These are phyloP conservation scores for Zhuliangozyma blackwelliae DNA, from an alignment of 1,139 yeast species.

Conservation along the genomic window DNA sequence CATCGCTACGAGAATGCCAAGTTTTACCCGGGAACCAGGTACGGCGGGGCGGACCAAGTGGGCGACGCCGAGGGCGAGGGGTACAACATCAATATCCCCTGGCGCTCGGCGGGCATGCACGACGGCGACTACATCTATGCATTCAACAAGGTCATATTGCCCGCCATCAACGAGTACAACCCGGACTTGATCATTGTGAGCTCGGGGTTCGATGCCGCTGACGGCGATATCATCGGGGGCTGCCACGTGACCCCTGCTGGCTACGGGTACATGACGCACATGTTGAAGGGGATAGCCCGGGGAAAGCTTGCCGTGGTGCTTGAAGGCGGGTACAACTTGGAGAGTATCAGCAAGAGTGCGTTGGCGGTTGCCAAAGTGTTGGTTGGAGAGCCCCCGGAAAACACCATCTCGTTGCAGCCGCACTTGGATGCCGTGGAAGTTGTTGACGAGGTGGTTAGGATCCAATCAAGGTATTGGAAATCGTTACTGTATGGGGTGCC, in stretches of 20 bases:
- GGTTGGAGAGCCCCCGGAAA: constrained; percentile 93
- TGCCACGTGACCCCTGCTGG: constrained; percentile 96
- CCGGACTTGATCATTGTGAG: constrained; percentile 93
- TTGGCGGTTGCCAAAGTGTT: constrained; percentile 87
- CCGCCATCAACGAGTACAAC: constrained; percentile 81
- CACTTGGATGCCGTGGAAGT: constrained; percentile 78
- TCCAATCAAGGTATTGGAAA: constrained; percentile 87
- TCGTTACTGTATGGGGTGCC: constrained; percentile 71
- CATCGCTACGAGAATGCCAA: constrained; percentile 91
- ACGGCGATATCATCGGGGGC: constrained; percentile 97
- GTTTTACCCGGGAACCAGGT: constrained; percentile 89
- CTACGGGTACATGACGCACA: constrained; percentile 93
- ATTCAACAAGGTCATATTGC: constrained; percentile 82
- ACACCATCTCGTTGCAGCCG: constrained; percentile 56
- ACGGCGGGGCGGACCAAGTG: constrained; percentile 71
- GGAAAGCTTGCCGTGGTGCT: constrained; percentile 87
- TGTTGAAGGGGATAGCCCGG: constrained; percentile 79
- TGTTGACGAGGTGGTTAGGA: constrained; percentile 75
- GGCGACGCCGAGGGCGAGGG: constrained; percentile 91
- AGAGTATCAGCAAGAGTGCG: constrained; percentile 86
- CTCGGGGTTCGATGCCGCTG: constrained; percentile 98
- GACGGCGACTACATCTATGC: constrained; percentile 97
- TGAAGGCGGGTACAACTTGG: constrained; percentile 96
- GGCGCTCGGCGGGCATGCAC: constrained; percentile 91
- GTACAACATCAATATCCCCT: constrained; percentile 82